Evolutionary conservation across 805 yeast genomes (phyloP).

Genomic region (Cyberlindnera euphorbiiphila): DNA sequence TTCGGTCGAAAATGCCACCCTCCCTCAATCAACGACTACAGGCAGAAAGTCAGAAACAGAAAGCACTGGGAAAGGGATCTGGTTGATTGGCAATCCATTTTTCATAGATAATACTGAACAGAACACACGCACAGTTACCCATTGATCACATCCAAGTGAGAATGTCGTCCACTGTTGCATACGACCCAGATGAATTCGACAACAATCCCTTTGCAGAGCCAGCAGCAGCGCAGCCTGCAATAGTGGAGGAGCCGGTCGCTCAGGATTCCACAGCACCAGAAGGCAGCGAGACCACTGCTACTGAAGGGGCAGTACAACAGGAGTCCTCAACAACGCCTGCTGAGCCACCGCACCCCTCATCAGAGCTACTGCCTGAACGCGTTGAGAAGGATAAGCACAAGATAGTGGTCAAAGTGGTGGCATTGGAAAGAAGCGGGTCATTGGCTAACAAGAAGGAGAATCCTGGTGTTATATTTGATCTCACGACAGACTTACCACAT

Average conservation of each 20-base stretch:
- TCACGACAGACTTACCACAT: slow-evolving; percentile 64
- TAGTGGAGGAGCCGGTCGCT: slow-evolving; percentile 5
- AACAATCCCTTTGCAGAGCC: slow-evolving; percentile 61
- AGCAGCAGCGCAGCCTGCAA: slow-evolving; percentile 6
- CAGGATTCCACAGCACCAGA: slow-evolving; percentile 12
- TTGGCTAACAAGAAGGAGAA: slow-evolving; percentile 57
- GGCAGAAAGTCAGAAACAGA: too few relatives aligned
- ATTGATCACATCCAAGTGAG: background rate
- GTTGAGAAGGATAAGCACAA: slow-evolving; percentile 31
- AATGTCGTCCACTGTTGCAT: slow-evolving; percentile 43
- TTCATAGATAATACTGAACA: background rate
- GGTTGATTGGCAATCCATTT: too few relatives aligned
- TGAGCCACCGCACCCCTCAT: slow-evolving; percentile 4
- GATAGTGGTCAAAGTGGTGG: slow-evolving; percentile 55
- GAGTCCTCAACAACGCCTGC: slow-evolving; percentile 4
- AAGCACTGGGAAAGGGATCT: too few relatives aligned
- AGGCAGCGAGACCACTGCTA: background rate
- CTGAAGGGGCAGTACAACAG: background rate
- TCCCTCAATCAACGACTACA: too few relatives aligned
- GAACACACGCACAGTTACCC: too few relatives aligned
- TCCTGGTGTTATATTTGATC: slow-evolving; percentile 75
- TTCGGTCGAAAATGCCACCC: too few relatives aligned
- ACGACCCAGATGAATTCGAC: slow-evolving; percentile 54
- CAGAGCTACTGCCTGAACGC: slow-evolving; percentile 25
- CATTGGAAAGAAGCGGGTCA: slow-evolving; percentile 62